These are phyloP conservation scores for Castanea sativa DNA, from an alignment of 306 rosid species.

Conservation along the genomic window DNA sequence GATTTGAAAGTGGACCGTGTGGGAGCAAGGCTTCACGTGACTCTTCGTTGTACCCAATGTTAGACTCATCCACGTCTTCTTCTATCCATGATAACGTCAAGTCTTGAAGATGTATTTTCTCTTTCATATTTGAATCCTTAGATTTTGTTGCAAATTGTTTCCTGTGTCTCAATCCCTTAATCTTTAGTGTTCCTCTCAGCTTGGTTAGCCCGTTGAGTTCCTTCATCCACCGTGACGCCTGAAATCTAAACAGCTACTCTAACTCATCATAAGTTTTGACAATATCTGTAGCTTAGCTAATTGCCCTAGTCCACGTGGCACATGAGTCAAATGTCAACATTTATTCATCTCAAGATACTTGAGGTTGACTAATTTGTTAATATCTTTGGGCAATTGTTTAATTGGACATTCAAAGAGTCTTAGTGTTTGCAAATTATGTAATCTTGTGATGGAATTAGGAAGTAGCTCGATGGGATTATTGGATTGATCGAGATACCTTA, in stretches of 20 bases:
- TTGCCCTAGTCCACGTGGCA: conserved; percentile 2
- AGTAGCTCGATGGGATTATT: not conserved
- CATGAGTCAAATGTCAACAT: not conserved
- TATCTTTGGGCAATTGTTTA: conserved; percentile 6
- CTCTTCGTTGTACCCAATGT: too few species aligned
- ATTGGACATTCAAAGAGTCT: not conserved
- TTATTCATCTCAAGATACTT: not conserved
- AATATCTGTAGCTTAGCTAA: not conserved
- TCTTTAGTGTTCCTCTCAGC: not conserved
- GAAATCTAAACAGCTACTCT: not conserved
- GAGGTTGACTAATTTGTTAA: not conserved
- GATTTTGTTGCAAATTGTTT: not conserved
- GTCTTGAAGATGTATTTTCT: not conserved
- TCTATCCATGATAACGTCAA: not conserved
- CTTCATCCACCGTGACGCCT: not conserved
- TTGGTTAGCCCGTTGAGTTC: conserved; percentile 1
- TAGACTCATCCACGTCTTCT: too few species aligned
- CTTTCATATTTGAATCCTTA: not conserved
- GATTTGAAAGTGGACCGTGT: not conserved
- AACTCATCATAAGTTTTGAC: not conserved
- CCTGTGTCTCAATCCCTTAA: not conserved
- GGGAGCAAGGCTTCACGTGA: conserved; percentile 4
- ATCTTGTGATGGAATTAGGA: not conserved
- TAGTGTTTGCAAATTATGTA: not conserved
- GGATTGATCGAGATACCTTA: conserved; percentile 1